These are phyloP conservation scores for Obba rivulosa DNA, from an alignment of 768 basidiomycete species.

Conservation along the genomic window DNA sequence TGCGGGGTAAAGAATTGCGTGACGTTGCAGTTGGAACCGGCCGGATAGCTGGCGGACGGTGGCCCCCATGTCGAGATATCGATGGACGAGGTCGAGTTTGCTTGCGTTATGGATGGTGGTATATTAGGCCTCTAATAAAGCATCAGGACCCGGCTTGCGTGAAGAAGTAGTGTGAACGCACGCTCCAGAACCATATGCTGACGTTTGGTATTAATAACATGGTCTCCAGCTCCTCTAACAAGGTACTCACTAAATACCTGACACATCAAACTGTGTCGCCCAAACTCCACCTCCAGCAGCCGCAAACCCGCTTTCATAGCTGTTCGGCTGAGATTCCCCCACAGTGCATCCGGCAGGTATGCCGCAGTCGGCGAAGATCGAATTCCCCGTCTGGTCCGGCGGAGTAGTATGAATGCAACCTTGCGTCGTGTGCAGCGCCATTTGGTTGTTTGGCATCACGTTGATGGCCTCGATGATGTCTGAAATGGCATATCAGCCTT, in stretches of 20 bases:
- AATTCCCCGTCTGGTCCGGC: conserved; percentile 28
- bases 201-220: neutral
- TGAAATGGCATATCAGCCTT: conserved; percentile 21
- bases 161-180: conserved; percentile 16
- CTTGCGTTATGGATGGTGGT: conserved; percentile 27
- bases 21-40: conserved; percentile 34
- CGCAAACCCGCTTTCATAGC: conserved; percentile 38
- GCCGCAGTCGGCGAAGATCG: conserved; percentile 26
- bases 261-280: conserved; percentile 62
- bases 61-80: conserved; percentile 38
- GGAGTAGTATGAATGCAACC: conserved; percentile 32
- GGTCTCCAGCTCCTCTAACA: no score
- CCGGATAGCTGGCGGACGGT: conserved; percentile 37
- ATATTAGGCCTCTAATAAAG: conserved; percentile 28
- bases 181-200: conserved; percentile 48
- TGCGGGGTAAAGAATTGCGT: conserved; percentile 40
- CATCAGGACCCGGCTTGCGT: conserved; percentile 19
- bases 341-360: conserved; percentile 32
- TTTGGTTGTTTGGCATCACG: conserved; percentile 43
- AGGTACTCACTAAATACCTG: conserved; percentile 41
- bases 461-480: conserved; percentile 64
- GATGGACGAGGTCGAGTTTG: conserved; percentile 26
- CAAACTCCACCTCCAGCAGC: conserved; percentile 57
- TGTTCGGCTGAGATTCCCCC: conserved; percentile 30
- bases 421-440: conserved; percentile 46